Base-by-base conservation (phyloP, 2,329 filamentous ascomycete genomes). In the Penicillium janthinellum region DNA sequence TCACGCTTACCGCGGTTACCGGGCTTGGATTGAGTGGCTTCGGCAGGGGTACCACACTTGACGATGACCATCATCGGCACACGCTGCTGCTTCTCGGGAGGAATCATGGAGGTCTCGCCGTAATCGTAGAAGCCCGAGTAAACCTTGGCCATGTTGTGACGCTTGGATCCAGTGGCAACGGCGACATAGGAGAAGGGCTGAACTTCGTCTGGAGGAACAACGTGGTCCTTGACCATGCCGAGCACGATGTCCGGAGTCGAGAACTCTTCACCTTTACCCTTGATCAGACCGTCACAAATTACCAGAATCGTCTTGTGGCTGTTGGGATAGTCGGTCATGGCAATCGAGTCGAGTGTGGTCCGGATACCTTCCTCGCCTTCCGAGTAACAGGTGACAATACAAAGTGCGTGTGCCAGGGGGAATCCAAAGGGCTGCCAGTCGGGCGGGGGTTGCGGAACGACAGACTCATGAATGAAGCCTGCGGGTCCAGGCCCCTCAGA, bases 111-210 rank as follows among this genome's bases (percentile, higher is more conserved):
- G 66, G 90, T 84, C 60, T 85, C 80, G 55, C 96, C 95, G 71
- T 98, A 99, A 77, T 98, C 92, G 78, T 99, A 99, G 82, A 98
- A 99, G 47, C 96, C 96, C 58, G 93, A 90, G 78, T 98, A 97
- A 59, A 98, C 88, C 83, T 98, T 97, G 69, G 95, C 94, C 95
- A 98, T 99, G 79, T 98, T 99, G 86, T 99, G 96, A 70, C 95
- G 88, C 82, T 99, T 99, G 51, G 93, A 90, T 59, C 95, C 95
- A 73, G 90, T 95, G 42, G 95, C 92, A 37, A 99, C 94, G 12
- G 95, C 96, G 54, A 99, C 95, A 67, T 99, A 99, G 0, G 94
- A 98, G 78, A 92, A 97, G 0, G 92, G 85, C 70, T 92, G 84
- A 1, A 98, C 95, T 60, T 97, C 89, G 31, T 96, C 87, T 0